Base-by-base conservation (phyloP, 208 protist species). In the Trypanosoma caninum region DNA sequence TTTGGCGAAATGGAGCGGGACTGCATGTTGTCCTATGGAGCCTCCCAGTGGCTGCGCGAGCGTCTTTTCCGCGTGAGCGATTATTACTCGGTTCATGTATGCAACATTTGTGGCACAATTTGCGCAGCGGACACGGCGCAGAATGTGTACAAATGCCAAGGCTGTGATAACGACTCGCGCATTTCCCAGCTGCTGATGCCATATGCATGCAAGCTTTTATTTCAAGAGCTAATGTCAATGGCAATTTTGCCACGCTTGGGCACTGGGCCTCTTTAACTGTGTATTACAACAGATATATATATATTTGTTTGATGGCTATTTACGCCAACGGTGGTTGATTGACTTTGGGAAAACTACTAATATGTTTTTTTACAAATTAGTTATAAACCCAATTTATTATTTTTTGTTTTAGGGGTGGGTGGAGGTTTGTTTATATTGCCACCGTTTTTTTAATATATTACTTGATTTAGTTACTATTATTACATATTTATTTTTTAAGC, bases 1-100 rank as follows among this genome's bases (percentile, higher is more conserved):
- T 98, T 99, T 58, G 97, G 97, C 51, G 97, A 99, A 73, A 99
- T 99, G 97, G 97, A 99, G 77, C 78, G 97, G 41, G 97, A 99
- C 60, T 98, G 97, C 73, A 97, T 99, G 84, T 97, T 99, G 55
- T 87, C 90, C 25, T 96, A 99, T 68, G 97, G 97, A 40, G 81
- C 93, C 0, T 81, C 94, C 22, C 52, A 82, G 22, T 97, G 97
- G 65, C 78, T 98, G 18, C 70, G 85, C 18, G 96, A 99, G 68
- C 74, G 95, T 18, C 73, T 98, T 2, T 96, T 97, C 45, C 65
- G 90, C 30, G 69, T 91, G 27, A 96, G 84, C 1, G 96, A 98
- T 67, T 56, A 69, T 27, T 98, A 97, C 75, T 48, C 75, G 13
- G 86, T 98, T 20, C 86, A 97, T 69, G 82, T 98, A 20, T 99